Base-by-base conservation (phyloP, 169 alveolate genomes). In the Blepharisma undulans region DNA sequence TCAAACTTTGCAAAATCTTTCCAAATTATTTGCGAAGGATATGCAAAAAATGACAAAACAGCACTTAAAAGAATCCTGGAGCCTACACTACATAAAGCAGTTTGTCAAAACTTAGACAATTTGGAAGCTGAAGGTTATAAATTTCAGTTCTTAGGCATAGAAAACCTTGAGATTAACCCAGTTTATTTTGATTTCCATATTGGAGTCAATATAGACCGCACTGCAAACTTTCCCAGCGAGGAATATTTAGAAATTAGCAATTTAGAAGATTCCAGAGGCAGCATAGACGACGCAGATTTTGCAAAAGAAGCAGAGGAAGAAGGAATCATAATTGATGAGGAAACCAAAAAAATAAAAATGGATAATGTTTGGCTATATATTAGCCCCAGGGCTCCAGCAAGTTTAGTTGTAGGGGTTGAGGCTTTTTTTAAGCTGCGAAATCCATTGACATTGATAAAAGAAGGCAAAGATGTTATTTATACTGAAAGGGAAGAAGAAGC, bases 351-450 rank as follows among this genome's bases (percentile, higher is more conserved):
- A 18, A 18, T 27, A 12, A 21, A 6, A 10, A 79, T 79, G 87
- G 87, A 79, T 6, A 22, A 30, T 79, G 29, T 33, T 12, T 79
- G 87, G 34, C 1, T 79, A 4, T 79, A 79, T 21, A 30, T 79
- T 7, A n/a, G 25, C 34, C 87, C 87, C 14, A 12, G 19, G 14
- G 71, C 87, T 6, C 87, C 87, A 30, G 87, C 87, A n/a, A 79
- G 27, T 33, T 12, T 79, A 30, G 19, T 79, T 7, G 8, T 79
- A 8, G 8, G 21, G 1, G 0, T 79, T 14, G 87, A 79, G 1
- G 87, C 87, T 25, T 21, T 79, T 4, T 79, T 25, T 33, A 10
- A 22, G 7, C n/a, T 19, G 14, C 71, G 12, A 79, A 22, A 22
- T 6, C 34, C 60, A 22, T 12, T 79, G 71, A 79, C 87, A 22